Conservation (phyloP, 208 protist genomes). For the Angomonas deanei region DNA sequence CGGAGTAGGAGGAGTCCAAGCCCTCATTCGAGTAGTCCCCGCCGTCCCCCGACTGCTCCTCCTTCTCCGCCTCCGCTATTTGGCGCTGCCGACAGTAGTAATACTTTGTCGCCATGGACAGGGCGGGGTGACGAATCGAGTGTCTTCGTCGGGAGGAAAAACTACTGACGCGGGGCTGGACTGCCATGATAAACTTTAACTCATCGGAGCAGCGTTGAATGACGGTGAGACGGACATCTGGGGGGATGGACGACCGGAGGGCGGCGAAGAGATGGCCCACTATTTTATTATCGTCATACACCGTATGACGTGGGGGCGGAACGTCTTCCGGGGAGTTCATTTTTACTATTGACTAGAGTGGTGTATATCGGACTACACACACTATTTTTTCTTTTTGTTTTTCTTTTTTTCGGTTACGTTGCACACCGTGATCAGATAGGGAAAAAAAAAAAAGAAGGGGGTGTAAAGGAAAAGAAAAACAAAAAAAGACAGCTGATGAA, state of each 20-base stretch:
- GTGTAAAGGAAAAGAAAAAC: conserved; percentile 1
- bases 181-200: conserved; percentile 64
- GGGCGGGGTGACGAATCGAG: conserved; percentile 75
- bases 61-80: conserved; percentile 12
- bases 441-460: conserved; percentile 6
- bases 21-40: background rate
- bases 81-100: conserved; percentile 48
- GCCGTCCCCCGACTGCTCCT: background rate
- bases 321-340: no score
- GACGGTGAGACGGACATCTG: conserved; percentile 34
- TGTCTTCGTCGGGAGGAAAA: conserved; percentile 63
- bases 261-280: conserved; percentile 60
- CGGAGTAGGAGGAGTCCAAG: background rate
- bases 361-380: no score
- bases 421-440: conserved; percentile 2
- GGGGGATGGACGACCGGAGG: conserved; percentile 55
- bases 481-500: background rate
- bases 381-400: conserved; percentile 3
- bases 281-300: conserved; percentile 20
- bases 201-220: conserved; percentile 37
- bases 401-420: background rate
- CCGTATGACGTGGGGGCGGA: conserved; percentile 4
- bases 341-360: background rate
- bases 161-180: conserved; percentile 57
- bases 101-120: conserved; percentile 69